Evolutionary conservation across 2,329 filamentous ascomycete genomes (phyloP).

Genomic region (Alternaria gaisen): DNA sequence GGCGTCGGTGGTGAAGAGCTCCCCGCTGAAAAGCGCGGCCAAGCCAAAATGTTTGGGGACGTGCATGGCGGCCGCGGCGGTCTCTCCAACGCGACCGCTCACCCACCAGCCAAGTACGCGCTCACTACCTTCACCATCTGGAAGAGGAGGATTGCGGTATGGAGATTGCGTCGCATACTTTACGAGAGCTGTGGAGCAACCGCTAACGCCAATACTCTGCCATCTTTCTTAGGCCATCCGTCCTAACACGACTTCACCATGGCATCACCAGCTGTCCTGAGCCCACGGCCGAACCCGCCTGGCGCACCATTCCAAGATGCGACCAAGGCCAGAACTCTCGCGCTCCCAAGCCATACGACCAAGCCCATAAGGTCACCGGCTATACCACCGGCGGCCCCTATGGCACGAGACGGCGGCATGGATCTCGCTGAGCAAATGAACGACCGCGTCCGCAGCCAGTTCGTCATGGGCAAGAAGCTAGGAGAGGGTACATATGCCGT

Average conservation of each 20-base stretch:
- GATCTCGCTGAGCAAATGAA: conserved; percentile 61
- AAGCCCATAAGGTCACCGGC: conserved; percentile 24
- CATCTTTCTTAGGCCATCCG: neutral
- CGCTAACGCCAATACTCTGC: conserved; percentile 1
- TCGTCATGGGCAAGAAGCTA: conserved; percentile 90
- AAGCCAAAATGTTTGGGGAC: conserved; percentile 29
- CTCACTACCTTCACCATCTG: neutral
- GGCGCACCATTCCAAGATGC: conserved; percentile 23
- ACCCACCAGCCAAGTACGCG: neutral
- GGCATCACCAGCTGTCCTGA: conserved; percentile 40
- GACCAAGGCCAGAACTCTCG: conserved; percentile 45
- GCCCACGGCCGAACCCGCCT: conserved; percentile 39
- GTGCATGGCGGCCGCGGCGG: conserved; percentile 13
- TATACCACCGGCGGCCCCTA: conserved; percentile 20
- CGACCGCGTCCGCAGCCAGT: conserved; percentile 74
- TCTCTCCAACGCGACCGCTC: neutral
- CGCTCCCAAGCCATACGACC: conserved; percentile 39
- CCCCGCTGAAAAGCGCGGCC: conserved; percentile 38
- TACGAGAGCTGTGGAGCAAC: conserved; percentile 1
- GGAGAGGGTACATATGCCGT: conserved; percentile 97
- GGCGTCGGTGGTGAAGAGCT: conserved; percentile 28
- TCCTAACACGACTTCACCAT: conserved; percentile 17
- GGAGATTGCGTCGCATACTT: conserved; percentile 7
- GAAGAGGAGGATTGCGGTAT: conserved; percentile 14
- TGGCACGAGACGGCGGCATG: conserved; percentile 30